Conservation (phyloP, 2,329 filamentous ascomycete genomes). For the Aureobasidium mangrovei region DNA sequence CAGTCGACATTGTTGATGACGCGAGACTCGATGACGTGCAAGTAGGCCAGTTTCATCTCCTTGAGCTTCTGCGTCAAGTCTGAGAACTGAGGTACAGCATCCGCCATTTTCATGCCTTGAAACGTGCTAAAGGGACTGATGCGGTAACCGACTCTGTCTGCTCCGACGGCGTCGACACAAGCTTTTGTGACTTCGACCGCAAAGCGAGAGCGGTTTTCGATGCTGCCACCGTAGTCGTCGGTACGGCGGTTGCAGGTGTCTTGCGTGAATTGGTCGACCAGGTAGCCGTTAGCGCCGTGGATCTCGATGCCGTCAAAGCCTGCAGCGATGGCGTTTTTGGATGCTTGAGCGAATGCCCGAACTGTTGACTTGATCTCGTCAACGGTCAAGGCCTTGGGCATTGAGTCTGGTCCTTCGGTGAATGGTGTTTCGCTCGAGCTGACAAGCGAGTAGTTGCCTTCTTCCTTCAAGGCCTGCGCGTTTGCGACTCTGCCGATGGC, state of each 20-base stretch:
- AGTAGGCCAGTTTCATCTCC: conserved; percentile 47
- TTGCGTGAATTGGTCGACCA: conserved; percentile 58
- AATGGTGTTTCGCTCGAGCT: conserved; percentile 27
- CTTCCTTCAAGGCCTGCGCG: conserved; percentile 26
- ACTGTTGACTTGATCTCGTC: conserved; percentile 31
- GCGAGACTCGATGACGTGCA: conserved; percentile 54
- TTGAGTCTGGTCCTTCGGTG: conserved; percentile 24
- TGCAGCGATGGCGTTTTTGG: conserved; percentile 39
- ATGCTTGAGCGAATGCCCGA: conserved; percentile 33
- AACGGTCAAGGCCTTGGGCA: conserved; percentile 27
- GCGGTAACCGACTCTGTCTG: conserved; percentile 47
- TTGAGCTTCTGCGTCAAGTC: conserved; percentile 47
- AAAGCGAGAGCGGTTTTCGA: conserved; percentile 45
- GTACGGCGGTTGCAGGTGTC: conserved; percentile 46
- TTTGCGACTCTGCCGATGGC: conserved; percentile 49
- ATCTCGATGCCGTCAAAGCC: conserved; percentile 55
- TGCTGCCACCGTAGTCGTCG: conserved; percentile 39
- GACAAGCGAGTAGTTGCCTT: conserved; percentile 22
- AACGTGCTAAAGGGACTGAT: conserved; percentile 53
- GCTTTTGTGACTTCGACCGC: conserved; percentile 45
- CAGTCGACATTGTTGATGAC: conserved; percentile 37
- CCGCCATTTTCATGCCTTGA: conserved; percentile 54
- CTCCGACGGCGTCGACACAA: conserved; percentile 42
- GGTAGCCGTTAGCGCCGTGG: conserved; percentile 42
- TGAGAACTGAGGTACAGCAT: conserved; percentile 55